Evolutionary conservation across 192 early-diverging fungal species (phyloP).

Genomic region (Linnemannia hyalina): DNA sequence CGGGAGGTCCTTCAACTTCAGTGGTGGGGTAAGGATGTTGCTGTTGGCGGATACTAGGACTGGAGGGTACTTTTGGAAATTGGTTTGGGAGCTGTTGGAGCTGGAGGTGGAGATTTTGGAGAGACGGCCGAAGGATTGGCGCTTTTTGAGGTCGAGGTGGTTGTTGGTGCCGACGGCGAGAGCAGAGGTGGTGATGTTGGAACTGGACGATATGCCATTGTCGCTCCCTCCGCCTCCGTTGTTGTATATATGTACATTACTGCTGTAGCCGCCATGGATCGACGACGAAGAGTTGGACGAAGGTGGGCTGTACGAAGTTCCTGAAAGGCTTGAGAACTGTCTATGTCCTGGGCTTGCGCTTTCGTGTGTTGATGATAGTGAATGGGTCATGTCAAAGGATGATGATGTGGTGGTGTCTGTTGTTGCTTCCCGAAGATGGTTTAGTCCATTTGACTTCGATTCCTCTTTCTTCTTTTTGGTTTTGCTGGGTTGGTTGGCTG

Average conservation of each 20-base stretch:
- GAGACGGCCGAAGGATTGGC: slow-evolving; percentile 31
- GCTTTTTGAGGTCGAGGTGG: slow-evolving; percentile 22
- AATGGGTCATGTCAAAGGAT: background rate
- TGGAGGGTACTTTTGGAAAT: slow-evolving; percentile 24
- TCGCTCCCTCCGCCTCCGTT: background rate
- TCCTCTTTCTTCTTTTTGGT: background rate
- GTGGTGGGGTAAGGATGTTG: background rate
- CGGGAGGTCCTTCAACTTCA: slow-evolving; percentile 17
- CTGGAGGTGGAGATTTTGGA: slow-evolving; percentile 27
- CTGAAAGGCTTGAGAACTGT: slow-evolving; percentile 31
- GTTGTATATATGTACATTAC: background rate
- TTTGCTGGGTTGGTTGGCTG: background rate
- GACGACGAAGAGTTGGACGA: slow-evolving; percentile 14
- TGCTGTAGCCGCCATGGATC: background rate
- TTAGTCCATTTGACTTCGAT: background rate
- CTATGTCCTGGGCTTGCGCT: background rate
- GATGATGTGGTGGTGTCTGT: slow-evolving; percentile 7
- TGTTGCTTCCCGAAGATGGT: background rate
- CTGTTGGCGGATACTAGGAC: slow-evolving; percentile 10
- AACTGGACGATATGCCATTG: background rate
- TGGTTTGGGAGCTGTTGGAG: slow-evolving; percentile 14
- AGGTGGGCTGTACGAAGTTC: slow-evolving; percentile 21
- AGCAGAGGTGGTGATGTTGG: background rate
- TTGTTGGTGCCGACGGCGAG: background rate
- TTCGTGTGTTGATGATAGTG: slow-evolving; percentile 3